Conservation (phyloP, 495 filamentous ascomycete genomes). For the Beverwykella pulmonaria region DNA sequence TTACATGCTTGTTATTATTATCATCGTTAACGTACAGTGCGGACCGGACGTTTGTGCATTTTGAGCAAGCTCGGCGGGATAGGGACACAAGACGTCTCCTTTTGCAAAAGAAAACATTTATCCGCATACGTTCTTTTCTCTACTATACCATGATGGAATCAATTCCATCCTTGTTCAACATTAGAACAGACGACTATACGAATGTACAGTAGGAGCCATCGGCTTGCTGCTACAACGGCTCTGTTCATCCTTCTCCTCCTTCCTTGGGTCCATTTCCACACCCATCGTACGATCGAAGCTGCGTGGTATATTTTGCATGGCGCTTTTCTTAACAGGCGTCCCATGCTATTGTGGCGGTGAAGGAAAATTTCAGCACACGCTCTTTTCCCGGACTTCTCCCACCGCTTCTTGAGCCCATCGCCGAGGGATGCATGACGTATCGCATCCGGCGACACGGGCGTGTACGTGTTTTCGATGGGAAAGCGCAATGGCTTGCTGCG, state of each 20-base stretch:
- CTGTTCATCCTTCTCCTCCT: background rate
- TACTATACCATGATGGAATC: background rate
- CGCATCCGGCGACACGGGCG: slow-evolving; percentile 3
- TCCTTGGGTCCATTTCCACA: background rate
- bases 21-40: background rate
- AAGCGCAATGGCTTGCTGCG: slow-evolving; percentile 20
- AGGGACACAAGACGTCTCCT: background rate
- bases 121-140: slow-evolving; percentile 14
- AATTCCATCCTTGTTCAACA: background rate
- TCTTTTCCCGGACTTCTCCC: background rate
- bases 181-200: slow-evolving; percentile 3
- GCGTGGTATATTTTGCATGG: no score
- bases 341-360: slow-evolving; percentile 27
- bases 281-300: slow-evolving; percentile 3
- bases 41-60: slow-evolving; percentile 19
- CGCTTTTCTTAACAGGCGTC: slow-evolving; percentile 1
- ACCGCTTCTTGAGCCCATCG: slow-evolving; percentile 2
- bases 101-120: slow-evolving; percentile 16
- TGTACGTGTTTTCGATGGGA: background rate
- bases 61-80: slow-evolving; percentile 15
- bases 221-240: background rate
- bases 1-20: slow-evolving; percentile 15
- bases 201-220: background rate
- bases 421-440: background rate
- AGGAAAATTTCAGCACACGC: background rate